Evolutionary conservation across 2,329 filamentous ascomycete species (phyloP), one percentile per base, ranked within the genome.

Genomic region (Claviceps arundinis): DNA sequence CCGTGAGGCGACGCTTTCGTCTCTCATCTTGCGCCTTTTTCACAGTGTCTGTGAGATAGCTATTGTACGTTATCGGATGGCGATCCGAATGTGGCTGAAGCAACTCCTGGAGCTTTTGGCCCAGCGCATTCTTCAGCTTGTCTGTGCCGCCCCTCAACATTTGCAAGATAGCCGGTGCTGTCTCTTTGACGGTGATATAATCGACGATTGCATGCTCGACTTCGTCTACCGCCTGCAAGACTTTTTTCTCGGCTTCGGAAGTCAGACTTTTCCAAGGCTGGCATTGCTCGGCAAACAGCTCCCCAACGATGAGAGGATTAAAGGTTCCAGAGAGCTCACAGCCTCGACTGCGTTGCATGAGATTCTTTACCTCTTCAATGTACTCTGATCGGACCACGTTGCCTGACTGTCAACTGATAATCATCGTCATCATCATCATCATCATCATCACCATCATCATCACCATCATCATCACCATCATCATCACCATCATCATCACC

Each of bases 201-300:
- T 19, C n/a, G 1, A 58, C 47, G 1, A 59, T 42, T 4, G 48
- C 49, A 2, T 41, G 48, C 13, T 52, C 26, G 19, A 56, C 55
- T 4, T 48, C 8, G 2, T 34, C 17, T 9, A 56, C 55, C 6
- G 54, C 54, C 11, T 41, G 5, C 16, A 56, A 19, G 5, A 52
- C 43, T 13, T 44, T 38, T 16, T 46, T 38, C 26, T 53, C 48
- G 3, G 13, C n/a, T 37, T 47, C 38, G 0, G 73, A 75, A 30
- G 78, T 69, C 0, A 52, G 69, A 0, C 52, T 40, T 47, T 71
- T 62, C 82, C 80, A 86, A 0, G 73, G 74, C 5, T 57, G 50
- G 0, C 73, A 79, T 53, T 85, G 80, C 50, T 82, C 73, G n/a
- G 65, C 65, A 58, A 86, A 86, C 0, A 87, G 62, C 17, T 83